These are phyloP conservation scores for Russula abietina DNA, from an alignment of 768 basidiomycete genomes.

Conservation along the genomic window DNA sequence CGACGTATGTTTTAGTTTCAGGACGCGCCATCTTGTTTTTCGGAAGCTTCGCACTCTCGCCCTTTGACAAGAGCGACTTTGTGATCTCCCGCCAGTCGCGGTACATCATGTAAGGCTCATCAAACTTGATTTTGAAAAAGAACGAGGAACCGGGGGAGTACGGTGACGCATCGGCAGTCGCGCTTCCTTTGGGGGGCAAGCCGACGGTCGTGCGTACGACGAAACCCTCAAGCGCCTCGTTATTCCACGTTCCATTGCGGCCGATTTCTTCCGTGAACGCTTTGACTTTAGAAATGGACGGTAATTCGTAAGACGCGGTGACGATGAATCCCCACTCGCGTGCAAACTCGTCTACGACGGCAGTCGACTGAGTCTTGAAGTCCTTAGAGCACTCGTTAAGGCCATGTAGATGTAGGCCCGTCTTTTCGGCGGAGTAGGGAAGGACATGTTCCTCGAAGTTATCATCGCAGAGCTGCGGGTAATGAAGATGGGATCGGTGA, in stretches of 20 bases:
- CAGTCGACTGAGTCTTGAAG: slow-evolving; percentile 68
- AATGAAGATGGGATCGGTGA: not conserved
- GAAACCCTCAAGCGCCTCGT: slow-evolving; percentile 86
- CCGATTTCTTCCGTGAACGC: slow-evolving; percentile 65
- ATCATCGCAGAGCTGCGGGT: slow-evolving; percentile 90
- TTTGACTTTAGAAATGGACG: slow-evolving; percentile 60
- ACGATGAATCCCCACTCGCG: slow-evolving; percentile 87
- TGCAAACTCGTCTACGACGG: slow-evolving; percentile 71
- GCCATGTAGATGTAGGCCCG: slow-evolving; percentile 91
- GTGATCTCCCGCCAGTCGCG: slow-evolving; percentile 96
- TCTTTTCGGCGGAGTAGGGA: slow-evolving; percentile 68
- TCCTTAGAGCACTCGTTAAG: slow-evolving; percentile 62
- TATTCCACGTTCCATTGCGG: slow-evolving; percentile 70
- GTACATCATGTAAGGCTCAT: slow-evolving; percentile 98
- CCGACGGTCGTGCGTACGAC: slow-evolving; percentile 77
- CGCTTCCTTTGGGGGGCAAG: slow-evolving; percentile 35
- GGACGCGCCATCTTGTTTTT: slow-evolving; percentile 64
- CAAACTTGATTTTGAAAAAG: slow-evolving; percentile 99
- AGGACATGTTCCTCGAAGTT: slow-evolving; percentile 96
- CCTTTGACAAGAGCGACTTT: slow-evolving; percentile 52
- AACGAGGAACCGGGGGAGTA: slow-evolving; percentile 78
- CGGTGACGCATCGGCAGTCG: slow-evolving; percentile 41
- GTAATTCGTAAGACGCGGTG: slow-evolving; percentile 54
- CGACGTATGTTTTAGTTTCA: slow-evolving; percentile 73
- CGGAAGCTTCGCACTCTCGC: slow-evolving; percentile 40